Conservation (phyloP, 1,284 basidiomycete genomes). For the Puccinia hordei region DNA sequence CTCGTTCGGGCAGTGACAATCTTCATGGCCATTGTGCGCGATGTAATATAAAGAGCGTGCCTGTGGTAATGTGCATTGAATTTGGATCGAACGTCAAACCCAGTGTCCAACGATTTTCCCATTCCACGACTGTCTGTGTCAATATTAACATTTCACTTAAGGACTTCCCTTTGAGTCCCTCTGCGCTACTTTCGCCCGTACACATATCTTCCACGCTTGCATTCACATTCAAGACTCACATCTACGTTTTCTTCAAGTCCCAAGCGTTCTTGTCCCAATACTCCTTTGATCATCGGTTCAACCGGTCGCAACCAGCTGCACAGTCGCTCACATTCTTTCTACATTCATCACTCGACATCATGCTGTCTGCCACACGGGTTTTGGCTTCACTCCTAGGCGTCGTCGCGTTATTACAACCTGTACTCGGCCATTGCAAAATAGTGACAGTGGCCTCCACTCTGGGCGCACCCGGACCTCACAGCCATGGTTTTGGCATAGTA, state of each 20-base stretch:
- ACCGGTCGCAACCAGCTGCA: background rate
- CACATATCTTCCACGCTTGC: background rate
- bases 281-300: background rate
- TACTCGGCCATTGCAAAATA: slow-evolving; percentile 42
- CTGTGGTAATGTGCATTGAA: too few species aligned
- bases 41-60: too few species aligned
- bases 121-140: slow-evolving; percentile 9
- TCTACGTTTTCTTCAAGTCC: background rate
- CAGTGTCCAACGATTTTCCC: background rate
- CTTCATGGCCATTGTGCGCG: too few species aligned
- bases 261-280: background rate
- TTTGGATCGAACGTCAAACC: background rate
- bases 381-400: background rate
- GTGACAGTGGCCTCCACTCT: slow-evolving; percentile 24
- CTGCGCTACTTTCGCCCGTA: slow-evolving; percentile 14
- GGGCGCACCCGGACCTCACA: background rate
- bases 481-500: slow-evolving; percentile 35
- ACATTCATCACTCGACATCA: background rate
- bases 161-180: background rate
- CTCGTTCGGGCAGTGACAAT: too few species aligned
- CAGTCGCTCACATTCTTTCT: background rate
- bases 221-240: background rate
- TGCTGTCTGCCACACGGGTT: background rate
- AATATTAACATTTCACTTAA: background rate
- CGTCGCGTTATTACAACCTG: background rate